phyloP scores from a whole-genome alignment of 2,329 filamentous ascomycete genomes.

The Exophiala sideris region DNA sequence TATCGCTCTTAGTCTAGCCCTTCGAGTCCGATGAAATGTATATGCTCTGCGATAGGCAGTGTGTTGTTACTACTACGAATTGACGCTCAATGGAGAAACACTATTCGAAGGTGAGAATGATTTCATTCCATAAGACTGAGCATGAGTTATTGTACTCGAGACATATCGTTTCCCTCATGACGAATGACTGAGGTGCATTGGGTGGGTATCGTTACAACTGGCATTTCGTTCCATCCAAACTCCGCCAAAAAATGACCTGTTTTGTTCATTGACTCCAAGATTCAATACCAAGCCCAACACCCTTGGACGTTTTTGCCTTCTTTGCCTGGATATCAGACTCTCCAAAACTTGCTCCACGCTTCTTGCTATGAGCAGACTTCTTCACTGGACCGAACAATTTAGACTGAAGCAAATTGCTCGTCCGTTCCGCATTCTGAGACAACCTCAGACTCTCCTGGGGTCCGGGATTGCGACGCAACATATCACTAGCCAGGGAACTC shows the following conservation, averaged over 20 bases:
- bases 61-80: background rate
- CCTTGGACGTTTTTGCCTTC: constrained; percentile 48
- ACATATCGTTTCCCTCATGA: constrained; percentile 13
- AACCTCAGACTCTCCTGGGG: constrained; percentile 36
- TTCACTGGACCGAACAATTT: constrained; percentile 62
- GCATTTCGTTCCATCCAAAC: constrained; percentile 1
- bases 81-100: background rate
- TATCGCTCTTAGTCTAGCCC: no score
- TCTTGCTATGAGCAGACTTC: constrained; percentile 48
- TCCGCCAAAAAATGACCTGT: constrained; percentile 11
- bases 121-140: constrained; percentile 19
- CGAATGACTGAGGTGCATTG: constrained; percentile 9
- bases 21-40: no score
- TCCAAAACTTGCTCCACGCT: constrained; percentile 41
- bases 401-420: constrained; percentile 53
- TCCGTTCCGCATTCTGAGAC: constrained; percentile 40
- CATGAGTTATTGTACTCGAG: constrained; percentile 30
- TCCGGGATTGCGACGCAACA: constrained; percentile 61
- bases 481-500: constrained; percentile 70
- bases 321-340: constrained; percentile 42
- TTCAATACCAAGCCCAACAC: constrained; percentile 57
- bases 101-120: constrained; percentile 5
- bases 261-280: constrained; percentile 30
- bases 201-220: constrained; percentile 22
- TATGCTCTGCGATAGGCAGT: no score